A percentile compares a stretch with the other conserved stretches of the same genome.
Conservation (phyloP, 331 rosid genomes). For the Malus hybrid region DNA sequence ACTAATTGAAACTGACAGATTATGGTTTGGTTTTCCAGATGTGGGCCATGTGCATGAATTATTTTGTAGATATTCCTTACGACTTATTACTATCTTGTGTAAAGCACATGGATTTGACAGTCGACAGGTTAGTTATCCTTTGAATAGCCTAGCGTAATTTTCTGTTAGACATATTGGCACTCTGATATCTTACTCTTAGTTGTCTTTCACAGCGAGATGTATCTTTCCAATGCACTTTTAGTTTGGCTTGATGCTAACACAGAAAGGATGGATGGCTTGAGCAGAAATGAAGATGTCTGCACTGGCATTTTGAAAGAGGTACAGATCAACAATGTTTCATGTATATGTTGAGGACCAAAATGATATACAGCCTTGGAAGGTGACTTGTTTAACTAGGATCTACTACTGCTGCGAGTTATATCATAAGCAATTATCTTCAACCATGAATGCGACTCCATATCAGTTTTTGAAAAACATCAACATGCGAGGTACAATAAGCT, state of each 20-base stretch:
- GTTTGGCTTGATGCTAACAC: constrained; percentile 53
- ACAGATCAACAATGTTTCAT: constrained; percentile 3
- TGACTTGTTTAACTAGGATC: neutral
- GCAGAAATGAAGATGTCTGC: constrained; percentile 24
- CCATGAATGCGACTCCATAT: neutral
- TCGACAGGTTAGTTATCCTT: constrained; percentile 52
- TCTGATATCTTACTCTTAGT: constrained; percentile 23
- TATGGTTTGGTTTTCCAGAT: constrained; percentile 37
- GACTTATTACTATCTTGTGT: constrained; percentile 40
- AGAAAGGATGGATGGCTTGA: constrained; percentile 32
- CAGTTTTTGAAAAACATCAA: neutral
- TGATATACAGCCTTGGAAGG: neutral
- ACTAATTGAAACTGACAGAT: constrained; percentile 7
- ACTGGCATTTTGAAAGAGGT: constrained; percentile 50
- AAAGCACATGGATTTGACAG: constrained; percentile 52
- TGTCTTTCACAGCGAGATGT: constrained; percentile 59
- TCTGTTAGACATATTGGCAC: neutral
- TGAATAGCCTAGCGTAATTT: constrained; percentile 10
- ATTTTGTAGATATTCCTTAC: constrained; percentile 46
- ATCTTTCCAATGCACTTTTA: constrained; percentile 56
- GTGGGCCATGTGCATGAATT: constrained; percentile 40
- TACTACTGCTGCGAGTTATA: neutral
- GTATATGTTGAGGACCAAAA: neutral
- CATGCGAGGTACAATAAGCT: neutral
- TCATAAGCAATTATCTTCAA: neutral